Evolutionary conservation across 2,329 filamentous ascomycete species (phyloP).

Genomic region (Colletotrichum melonis): DNA sequence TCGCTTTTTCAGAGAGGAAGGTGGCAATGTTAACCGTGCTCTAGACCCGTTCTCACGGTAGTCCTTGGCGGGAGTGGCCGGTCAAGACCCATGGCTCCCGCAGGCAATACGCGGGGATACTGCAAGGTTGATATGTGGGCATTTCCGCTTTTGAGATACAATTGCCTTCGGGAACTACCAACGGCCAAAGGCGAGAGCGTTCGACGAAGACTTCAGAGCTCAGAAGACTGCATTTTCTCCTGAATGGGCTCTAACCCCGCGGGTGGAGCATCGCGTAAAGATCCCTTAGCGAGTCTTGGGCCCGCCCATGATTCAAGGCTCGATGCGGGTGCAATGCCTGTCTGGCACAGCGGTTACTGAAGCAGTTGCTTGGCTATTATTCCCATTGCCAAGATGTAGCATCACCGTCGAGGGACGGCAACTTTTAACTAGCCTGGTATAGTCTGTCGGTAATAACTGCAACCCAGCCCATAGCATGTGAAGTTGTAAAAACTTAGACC

Average conservation of each 20-base stretch:
- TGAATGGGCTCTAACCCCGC: no score
- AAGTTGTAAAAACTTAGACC: no score
- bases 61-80: slow-evolving; percentile 17
- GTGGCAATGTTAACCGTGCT: slow-evolving; percentile 1
- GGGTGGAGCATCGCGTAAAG: no score
- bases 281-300: no score
- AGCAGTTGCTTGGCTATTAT: neutral
- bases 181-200: no score
- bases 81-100: neutral
- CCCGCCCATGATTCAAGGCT: no score
- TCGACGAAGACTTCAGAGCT: no score
- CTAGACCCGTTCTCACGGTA: neutral
- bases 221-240: no score
- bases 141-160: no score
- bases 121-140: neutral
- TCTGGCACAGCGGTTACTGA: no score
- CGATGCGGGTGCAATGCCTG: no score
- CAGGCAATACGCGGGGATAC: neutral
- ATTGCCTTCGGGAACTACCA: no score
- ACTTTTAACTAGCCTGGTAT: slow-evolving; percentile 3
- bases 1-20: slow-evolving; percentile 1
- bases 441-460: slow-evolving; percentile 1
- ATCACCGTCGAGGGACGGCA: slow-evolving; percentile 10
- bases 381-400: slow-evolving; percentile 20
- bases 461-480: neutral